Evolutionary conservation across 441 rosid species (phyloP), one percentile per base, ranked within the genome.

Genomic region (Jatropha multifida): DNA sequence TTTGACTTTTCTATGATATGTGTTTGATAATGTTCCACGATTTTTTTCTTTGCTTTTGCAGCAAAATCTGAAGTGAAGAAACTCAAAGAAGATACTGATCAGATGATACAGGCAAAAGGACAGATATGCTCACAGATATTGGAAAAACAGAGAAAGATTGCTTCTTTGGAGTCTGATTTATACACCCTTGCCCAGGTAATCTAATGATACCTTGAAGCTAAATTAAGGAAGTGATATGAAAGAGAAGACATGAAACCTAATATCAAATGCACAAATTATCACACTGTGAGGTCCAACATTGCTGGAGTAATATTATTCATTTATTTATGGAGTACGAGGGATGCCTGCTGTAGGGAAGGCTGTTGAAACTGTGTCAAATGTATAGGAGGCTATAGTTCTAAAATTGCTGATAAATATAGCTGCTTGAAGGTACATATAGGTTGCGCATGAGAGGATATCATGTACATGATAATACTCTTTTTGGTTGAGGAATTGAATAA

Each of bases 101-200:
- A 81, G 83, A 82, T 85, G 90, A 62, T 79, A 66, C 83, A 79
- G 78, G 83, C 20, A 14, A 94, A 86, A 86, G 93, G 90, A 49
- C 72, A 81, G 62, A 77, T 89, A 74, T 87, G 91, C 83, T 80
- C 87, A 3, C 83, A 78, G 78, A 86, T 92, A 77, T 74, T 87
- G 72, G 90, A 59, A n/a, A 90, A 82, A 68, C 92, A 89, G 82
- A 88, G 84, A 65, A 92, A 80, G 81, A 80, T 83, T 37, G 78
- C 85, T 62, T 82, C 86, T 0, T 68, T 88, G 78, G 91, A 89
- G 72, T 88, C 85, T 78, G 97, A 89, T 83, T 86, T 86, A 58
- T 61, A 78, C 76, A 87, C 86, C 26, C 90, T 89, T 77, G 70
- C 78, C 42, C 94, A 94, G 91, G 97, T 85, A 74, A 37, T 71